phyloP scores from a whole-genome alignment of 176 grass and related monocot species.

The Calamus simplicifolius region DNA sequence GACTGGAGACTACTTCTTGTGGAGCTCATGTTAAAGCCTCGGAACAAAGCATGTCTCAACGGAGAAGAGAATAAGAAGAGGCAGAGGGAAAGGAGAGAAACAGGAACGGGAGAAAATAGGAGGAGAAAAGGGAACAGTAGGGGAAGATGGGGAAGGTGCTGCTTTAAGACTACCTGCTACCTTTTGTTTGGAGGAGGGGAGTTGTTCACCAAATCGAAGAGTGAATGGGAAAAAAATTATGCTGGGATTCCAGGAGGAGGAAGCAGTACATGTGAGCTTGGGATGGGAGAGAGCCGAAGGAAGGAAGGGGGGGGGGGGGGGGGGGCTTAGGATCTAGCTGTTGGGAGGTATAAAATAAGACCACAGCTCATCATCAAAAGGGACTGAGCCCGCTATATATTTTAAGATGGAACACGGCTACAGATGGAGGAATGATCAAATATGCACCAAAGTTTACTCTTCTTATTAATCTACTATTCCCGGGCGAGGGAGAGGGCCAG shows the following conservation, averaged over 20 bases:
- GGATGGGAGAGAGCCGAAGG: no score
- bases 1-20: slow-evolving; percentile 5
- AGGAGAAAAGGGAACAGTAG: neutral
- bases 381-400: neutral
- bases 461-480: no score
- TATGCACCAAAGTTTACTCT: neutral
- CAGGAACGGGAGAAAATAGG: neutral
- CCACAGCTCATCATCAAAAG: slow-evolving; percentile 7
- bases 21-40: neutral
- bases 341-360: neutral
- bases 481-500: no score
- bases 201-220: slow-evolving; percentile 26
- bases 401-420: neutral
- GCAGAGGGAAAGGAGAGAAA: neutral
- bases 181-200: slow-evolving; percentile 4
- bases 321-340: neutral
- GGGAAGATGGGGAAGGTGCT: slow-evolving; percentile 1
- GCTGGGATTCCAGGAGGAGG: no score
- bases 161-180: slow-evolving; percentile 6
- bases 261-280: no score
- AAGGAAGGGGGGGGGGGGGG: neutral
- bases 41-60: slow-evolving; percentile 6
- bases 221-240: neutral
- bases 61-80: neutral
- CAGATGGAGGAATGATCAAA: neutral